A percentile compares a stretch with the other conserved stretches of the same genome.
These are phyloP conservation scores for Endoconidiophora laricicola DNA, from an alignment of 2,329 filamentous ascomycete species.

Conservation along the genomic window DNA sequence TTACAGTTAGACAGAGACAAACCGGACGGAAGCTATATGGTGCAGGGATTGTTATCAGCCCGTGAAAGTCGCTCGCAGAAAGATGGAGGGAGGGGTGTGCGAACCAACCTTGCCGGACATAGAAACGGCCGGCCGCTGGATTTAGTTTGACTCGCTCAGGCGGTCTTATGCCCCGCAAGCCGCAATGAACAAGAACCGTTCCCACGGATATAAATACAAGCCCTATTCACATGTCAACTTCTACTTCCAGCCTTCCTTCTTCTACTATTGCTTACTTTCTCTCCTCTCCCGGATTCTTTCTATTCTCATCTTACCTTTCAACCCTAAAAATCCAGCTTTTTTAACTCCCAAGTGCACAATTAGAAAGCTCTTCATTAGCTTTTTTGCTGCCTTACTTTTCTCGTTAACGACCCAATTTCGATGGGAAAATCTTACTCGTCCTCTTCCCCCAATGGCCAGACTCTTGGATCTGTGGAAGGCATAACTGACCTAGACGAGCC, in stretches of 20 bases:
- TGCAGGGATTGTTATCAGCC: too few species aligned
- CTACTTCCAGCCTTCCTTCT: background rate
- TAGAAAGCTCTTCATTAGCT: background rate
- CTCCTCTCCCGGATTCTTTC: background rate
- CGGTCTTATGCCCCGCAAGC: too few species aligned
- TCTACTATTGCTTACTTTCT: background rate
- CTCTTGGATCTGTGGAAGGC: conserved; percentile 14
- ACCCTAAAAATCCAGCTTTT: background rate
- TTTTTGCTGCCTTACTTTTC: conserved; percentile 2
- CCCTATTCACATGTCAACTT: background rate
- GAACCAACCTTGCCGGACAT: too few species aligned
- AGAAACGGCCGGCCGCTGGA: too few species aligned
- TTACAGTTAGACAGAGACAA: too few species aligned
- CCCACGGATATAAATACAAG: background rate
- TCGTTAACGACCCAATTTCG: conserved; percentile 12
- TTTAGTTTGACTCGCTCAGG: too few species aligned
- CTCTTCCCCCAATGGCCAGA: conserved; percentile 14
- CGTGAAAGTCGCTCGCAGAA: too few species aligned
- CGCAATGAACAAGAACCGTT: too few species aligned
- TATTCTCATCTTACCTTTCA: background rate
- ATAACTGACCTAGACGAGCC: conserved; percentile 15
- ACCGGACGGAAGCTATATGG: too few species aligned
- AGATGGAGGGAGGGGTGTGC: too few species aligned
- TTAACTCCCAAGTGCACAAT: background rate
- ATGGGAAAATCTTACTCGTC: conserved; percentile 14